These are phyloP conservation scores for Sporothrix schenckii DNA, from an alignment of 2,329 filamentous ascomycete genomes.

Conservation along the genomic window DNA sequence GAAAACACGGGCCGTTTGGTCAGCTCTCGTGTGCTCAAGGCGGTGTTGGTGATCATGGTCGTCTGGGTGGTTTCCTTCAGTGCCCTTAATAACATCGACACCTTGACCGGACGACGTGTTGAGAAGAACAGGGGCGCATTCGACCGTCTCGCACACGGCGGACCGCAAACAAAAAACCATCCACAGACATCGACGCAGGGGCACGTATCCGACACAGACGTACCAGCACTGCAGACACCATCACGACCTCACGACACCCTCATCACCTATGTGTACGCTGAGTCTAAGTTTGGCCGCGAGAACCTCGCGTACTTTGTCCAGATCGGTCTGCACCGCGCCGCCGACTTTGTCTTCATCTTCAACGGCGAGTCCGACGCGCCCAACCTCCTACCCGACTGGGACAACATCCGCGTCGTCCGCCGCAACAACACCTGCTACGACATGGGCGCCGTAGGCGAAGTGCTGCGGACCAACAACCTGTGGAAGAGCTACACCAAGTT, in stretches of 20 bases:
- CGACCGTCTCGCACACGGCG: background rate
- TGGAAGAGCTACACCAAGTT: slow-evolving; percentile 45
- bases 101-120: background rate
- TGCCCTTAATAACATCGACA: background rate
- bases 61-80: background rate
- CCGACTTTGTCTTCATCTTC: slow-evolving; percentile 49
- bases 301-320: slow-evolving; percentile 46
- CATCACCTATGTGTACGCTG: slow-evolving; percentile 43
- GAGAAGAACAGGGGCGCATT: background rate
- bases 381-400: slow-evolving; percentile 38
- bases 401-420: slow-evolving; percentile 43
- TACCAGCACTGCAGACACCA: background rate
- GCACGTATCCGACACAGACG: background rate
- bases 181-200: no score
- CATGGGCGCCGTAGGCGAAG: slow-evolving; percentile 44
- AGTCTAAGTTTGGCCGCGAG: slow-evolving; percentile 41
- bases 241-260: slow-evolving; percentile 7
- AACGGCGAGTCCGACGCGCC: slow-evolving; percentile 43
- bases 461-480: slow-evolving; percentile 41
- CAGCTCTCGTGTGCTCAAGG: background rate
- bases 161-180: background rate
- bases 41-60: background rate
- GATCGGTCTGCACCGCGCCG: slow-evolving; percentile 45
- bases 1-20: background rate
- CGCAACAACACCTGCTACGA: slow-evolving; percentile 45